phyloP scores from a whole-genome alignment of 441 rosid species.

The Corymbia calophylla region DNA sequence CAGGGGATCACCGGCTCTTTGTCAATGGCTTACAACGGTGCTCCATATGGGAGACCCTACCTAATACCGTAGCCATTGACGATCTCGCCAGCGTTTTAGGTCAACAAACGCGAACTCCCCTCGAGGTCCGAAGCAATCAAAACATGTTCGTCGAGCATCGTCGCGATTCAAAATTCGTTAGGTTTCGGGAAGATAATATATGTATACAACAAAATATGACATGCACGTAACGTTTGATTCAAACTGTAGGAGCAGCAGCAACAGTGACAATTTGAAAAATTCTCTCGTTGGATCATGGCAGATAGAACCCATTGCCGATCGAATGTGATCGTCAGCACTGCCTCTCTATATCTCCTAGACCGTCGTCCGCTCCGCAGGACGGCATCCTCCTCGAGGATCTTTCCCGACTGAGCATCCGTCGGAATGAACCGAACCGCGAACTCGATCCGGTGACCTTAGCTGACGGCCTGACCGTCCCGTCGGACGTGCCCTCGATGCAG shows the following conservation, averaged over 20 bases:
- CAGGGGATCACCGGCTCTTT: not conserved
- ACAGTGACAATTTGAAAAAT: not conserved
- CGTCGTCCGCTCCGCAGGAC: constrained; percentile 27
- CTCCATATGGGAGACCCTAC: not conserved
- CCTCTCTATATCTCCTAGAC: constrained; percentile 43
- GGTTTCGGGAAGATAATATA: not conserved
- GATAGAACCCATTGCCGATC: not conserved
- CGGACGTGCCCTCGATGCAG: constrained; percentile 29
- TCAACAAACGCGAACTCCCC: not conserved
- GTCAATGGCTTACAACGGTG: not conserved
- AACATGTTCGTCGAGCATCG: not conserved
- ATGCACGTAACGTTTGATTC: not conserved
- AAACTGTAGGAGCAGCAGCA: not conserved
- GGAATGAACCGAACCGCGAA: constrained; percentile 49
- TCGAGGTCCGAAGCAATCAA: not conserved
- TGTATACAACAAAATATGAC: not conserved
- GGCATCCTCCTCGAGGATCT: constrained; percentile 50
- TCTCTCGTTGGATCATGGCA: not conserved
- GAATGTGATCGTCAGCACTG: constrained; percentile 17
- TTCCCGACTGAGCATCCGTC: constrained; percentile 47
- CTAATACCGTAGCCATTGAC: not conserved
- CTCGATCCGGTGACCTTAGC: constrained; percentile 26
- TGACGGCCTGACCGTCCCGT: constrained; percentile 4
- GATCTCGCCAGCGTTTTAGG: not conserved
- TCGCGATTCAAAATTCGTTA: not conserved